Evolutionary conservation across 2,329 filamentous ascomycete genomes (phyloP).

Genomic region (Ophiostoma ulmi): DNA sequence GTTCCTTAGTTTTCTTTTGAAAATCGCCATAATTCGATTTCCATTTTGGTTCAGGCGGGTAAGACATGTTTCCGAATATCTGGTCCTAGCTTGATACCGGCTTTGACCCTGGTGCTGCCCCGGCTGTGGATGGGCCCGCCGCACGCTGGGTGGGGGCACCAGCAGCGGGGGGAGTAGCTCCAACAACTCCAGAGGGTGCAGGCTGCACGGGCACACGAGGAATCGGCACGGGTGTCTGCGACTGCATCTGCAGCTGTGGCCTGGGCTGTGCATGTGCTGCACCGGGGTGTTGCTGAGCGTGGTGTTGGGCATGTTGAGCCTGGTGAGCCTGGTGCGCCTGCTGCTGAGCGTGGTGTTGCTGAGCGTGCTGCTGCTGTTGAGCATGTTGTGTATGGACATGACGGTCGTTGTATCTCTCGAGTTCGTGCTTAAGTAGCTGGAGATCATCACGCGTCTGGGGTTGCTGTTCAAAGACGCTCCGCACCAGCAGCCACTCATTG

Average conservation of each 20-base stretch:
- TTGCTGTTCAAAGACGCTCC: constrained; percentile 61
- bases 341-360: neutral
- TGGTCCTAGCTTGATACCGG: neutral
- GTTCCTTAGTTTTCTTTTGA: neutral
- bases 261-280: constrained; percentile 12
- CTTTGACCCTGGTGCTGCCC: neutral
- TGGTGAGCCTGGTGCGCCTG: constrained; percentile 16
- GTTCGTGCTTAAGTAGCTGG: constrained; percentile 49
- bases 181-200: neutral
- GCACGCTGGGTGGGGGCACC: neutral
- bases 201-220: constrained; percentile 27
- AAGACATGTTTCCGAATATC: neutral
- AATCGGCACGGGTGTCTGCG: constrained; percentile 29
- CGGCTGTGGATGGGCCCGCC: constrained; percentile 13
- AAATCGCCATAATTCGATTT: neutral
- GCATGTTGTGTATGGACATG: constrained; percentile 20
- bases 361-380: constrained; percentile 7
- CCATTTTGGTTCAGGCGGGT: neutral
- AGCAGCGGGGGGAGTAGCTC: neutral
- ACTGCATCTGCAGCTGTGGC: constrained; percentile 19
- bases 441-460: constrained; percentile 60
- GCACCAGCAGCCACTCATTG: constrained; percentile 70
- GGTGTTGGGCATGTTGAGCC: constrained; percentile 4
- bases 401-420: constrained; percentile 41
- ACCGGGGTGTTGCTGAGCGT: neutral